Percentiles rank a stretch among this genome's conserved stretches.
phyloP scores from a whole-genome alignment of 345 rosid species.

The Gossypium ekmanianum region DNA sequence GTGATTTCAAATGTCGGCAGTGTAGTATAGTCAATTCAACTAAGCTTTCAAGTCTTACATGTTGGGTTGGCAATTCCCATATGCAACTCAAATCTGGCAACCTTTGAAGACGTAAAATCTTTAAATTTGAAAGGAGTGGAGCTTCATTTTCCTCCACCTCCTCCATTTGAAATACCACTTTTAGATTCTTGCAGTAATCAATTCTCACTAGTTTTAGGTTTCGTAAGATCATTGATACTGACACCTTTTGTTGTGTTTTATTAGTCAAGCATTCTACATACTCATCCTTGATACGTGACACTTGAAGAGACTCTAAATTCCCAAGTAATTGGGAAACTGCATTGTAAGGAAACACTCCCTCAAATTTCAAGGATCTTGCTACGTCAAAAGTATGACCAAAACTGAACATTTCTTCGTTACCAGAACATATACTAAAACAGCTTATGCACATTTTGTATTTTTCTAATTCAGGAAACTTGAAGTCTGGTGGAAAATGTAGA shows the following conservation, averaged over 20 bases:
- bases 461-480: background rate
- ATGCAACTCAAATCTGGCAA: background rate
- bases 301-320: background rate
- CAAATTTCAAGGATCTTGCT: background rate
- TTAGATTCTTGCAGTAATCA: fast-evolving
- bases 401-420: too few relatives aligned
- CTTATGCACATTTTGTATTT: background rate
- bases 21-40: background rate
- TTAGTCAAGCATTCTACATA: background rate
- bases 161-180: background rate
- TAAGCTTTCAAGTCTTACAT: background rate
- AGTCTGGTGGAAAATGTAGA: background rate
- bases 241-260: background rate
- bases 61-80: background rate
- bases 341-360: background rate
- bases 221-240: background rate
- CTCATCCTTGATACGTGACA: background rate
- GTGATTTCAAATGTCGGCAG: background rate
- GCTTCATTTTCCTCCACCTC: background rate
- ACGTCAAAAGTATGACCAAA: fast-evolving
- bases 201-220: background rate
- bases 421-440: too few relatives aligned
- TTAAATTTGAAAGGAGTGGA: background rate
- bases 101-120: fast-evolving
- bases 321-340: background rate